Evolutionary conservation across 1,139 yeast genomes (phyloP), one percentile per base, ranked within the genome.

Genomic region (Geotrichum citri-aurantii): DNA sequence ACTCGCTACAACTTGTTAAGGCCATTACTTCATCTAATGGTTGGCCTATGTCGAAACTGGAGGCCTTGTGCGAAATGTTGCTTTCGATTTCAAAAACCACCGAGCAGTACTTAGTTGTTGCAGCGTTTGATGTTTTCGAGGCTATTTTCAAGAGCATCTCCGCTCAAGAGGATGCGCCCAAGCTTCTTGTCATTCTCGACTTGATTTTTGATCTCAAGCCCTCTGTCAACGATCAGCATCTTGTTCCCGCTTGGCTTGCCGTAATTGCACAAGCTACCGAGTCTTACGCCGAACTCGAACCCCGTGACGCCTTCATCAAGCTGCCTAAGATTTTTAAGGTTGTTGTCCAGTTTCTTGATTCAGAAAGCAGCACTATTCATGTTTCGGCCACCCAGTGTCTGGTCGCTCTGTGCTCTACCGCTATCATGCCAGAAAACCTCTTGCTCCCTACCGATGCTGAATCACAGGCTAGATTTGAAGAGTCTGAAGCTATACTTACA

Each of bases 191-290:
- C 58, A 85, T 89, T 17, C 76, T 91, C 61, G 83, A 86, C 66
- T 81, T 88, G 48, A 84, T 93, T 54, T 81, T 89, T 66, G 89
- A 88, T 62, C 78, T 92, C 68, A 85, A 85, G 65, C 99, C 99
- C 6, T 79, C 95, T 1, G 71, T 82, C 29, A 87, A 86, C 65
- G 99, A 93, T 69, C 78, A 86, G 49, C 92, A 90, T 71, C 79
- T 93, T 65, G 90, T 95, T 17, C 97, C 95, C 19, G 82, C 97
- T 10, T 93, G 99, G 99, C 81, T 91, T 55, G 96, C 97, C 0
- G 96, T 91, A 27, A 81, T 93, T 48, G 95, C 97, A 7, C 91
- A 90, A 68, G 96, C 95, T 52, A 78, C 88, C 63, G 83, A 84
- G 56, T 80, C 92, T 6, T 89, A 84, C 69, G 77, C 92, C 17